Base-by-base conservation (phyloP, 1,284 basidiomycete genomes). In the Takashimella koratensis region DNA sequence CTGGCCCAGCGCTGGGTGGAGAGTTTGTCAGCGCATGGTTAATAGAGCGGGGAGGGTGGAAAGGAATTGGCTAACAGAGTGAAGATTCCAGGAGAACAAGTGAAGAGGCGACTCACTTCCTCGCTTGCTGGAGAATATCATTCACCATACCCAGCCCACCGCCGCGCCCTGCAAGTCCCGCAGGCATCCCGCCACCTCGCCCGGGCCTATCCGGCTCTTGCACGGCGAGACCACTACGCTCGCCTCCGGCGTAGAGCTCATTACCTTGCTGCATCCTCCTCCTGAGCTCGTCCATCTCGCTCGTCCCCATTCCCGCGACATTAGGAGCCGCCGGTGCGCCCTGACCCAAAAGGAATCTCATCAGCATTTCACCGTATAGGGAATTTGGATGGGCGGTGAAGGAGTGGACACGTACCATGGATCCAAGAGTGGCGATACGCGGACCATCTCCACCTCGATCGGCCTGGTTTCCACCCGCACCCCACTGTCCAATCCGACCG, bases 141-240 rank as follows among this genome's bases (percentile, higher is more conserved):
- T 84, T 79, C 4, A 98, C 89, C 57, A 91, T 77, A 60, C 84
- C 54, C 10, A 41, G 45, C 0, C 49, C 48, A 22, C 50, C 45
- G 1, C 39, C 25, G 30, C 30, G 30, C 8, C 30, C 30, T n/a
- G n/a, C n/a, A n/a, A n/a, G n/a, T n/a, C n/a, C n/a, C n/a, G n/a
- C n/a, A n/a, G n/a, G n/a, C n/a, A n/a, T n/a, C 10, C 30, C 30
- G 16, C 10, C 8, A n/a, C 30, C 54, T 5, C 36, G 36, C 11
- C 58, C 55, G 5, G 78, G 74, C 58, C 85, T 82, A 47, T 70
- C 68, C 5, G 94, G 95, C 68, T 93, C 91, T 75, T 96, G 84
- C 1, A 98, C 84, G 2, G 87, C 89, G 39, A 98, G 81, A 0
- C 93, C 95, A 75, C 93, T 97, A 63, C 87, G 79, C 71, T 93